Evolutionary conservation across 169 alveolate genomes (phyloP), one percentile per base, ranked within the genome.

Genomic region (Cardiosporidium cionae): DNA sequence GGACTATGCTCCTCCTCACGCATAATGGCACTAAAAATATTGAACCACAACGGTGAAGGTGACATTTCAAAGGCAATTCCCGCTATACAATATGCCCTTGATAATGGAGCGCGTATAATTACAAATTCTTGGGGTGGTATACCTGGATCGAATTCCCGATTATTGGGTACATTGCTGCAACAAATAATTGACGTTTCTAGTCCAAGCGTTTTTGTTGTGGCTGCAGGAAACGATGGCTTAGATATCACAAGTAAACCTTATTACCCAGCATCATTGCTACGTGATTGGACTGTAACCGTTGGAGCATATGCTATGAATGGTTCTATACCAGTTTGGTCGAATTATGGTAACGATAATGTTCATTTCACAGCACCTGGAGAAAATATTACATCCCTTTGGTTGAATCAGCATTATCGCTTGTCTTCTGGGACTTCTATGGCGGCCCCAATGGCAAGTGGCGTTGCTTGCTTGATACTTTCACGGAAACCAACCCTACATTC

Each of bases 351-450:
- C 9, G 35, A 79, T 27, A 81, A 72, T 6, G 89, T 84, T 25
- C 86, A 84, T 70, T 75, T 84, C n/a, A 84, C 89, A 23, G 89
- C 89, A 9, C 89, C 89, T 16, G 89, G 89, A n/a, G 85, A 78
- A 23, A 78, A 65, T 70, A 84, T 84, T 64, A 36, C 82, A 28
- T 73, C 84, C 67, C 80, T 78, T 3, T 76, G 79, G 82, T 33
- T 3, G 3, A 1, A 2, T 28, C 37, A 67, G 7, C 70, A 79
- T 32, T 84, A 84, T 66, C 71, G 74, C 29, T 35, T 77, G 31
- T 53, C 76, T 25, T 78, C 86, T 0, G 89, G 89, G 9, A 84
- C 89, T 4, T 75, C 85, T 1, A 84, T 84, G 89, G 87, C 89
- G 1, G 82, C 84, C 3, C 89, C 89, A 7, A 80, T 80, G 82